A percentile compares a stretch with the other conserved stretches of the same genome.
Evolutionary conservation across 768 basidiomycete genomes (phyloP).

Genomic region (Agrocybe pediades): DNA sequence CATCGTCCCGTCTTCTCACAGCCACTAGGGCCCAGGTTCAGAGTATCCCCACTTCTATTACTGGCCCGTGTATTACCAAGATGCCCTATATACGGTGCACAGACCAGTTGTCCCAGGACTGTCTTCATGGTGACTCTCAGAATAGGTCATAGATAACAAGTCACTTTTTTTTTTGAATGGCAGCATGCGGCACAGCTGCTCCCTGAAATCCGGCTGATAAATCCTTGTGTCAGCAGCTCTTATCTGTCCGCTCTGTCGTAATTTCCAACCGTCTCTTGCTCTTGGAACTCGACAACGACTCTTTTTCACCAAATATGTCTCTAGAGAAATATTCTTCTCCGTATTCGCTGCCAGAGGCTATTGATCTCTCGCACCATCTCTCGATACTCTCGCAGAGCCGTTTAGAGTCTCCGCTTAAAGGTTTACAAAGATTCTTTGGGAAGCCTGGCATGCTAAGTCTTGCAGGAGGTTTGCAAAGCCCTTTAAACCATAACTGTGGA

Average conservation of each 20-base stretch:
- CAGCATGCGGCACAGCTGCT: neutral
- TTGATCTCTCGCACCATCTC: slow-evolving; percentile 76
- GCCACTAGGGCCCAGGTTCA: too few relatives aligned
- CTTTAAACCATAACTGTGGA: neutral
- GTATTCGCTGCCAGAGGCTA: slow-evolving; percentile 35
- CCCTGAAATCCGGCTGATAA: neutral
- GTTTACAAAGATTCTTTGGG: slow-evolving; percentile 58
- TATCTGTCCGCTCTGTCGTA: neutral
- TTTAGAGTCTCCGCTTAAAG: slow-evolving; percentile 61
- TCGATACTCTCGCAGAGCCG: slow-evolving; percentile 55
- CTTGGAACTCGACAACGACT: neutral
- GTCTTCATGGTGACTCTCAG: neutral
- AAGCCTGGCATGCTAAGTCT: slow-evolving; percentile 57
- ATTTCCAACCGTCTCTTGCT: neutral
- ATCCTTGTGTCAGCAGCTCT: neutral
- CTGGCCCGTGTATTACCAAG: neutral
- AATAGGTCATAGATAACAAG: neutral
- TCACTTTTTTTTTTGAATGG: too few relatives aligned
- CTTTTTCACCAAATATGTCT: neutral
- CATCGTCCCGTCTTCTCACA: too few relatives aligned
- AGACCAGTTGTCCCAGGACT: too few relatives aligned
- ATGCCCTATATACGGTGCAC: too few relatives aligned
- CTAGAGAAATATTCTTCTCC: neutral
- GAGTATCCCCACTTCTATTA: neutral
- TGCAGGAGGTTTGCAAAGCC: slow-evolving; percentile 60